Percentiles rank a stretch among this genome's conserved stretches.
Evolutionary conservation across 2,329 filamentous ascomycete species (phyloP).

Genomic region (Dothiorella sarmentorum): DNA sequence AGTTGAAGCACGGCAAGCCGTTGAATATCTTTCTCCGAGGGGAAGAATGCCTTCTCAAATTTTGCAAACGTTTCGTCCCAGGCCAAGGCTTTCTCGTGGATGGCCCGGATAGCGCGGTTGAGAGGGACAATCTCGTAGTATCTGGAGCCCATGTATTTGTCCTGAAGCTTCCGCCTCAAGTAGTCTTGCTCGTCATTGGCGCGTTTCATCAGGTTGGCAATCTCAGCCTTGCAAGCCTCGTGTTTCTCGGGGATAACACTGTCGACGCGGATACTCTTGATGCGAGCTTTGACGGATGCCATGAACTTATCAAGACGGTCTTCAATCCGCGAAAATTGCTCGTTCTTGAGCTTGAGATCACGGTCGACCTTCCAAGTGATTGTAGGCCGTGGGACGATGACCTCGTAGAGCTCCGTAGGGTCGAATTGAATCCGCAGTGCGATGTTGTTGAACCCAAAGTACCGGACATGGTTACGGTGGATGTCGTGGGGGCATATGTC

Average conservation of each 20-base stretch:
- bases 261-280: constrained; percentile 87
- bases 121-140: constrained; percentile 97
- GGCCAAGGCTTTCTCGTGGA: constrained; percentile 87
- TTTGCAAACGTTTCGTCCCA: constrained; percentile 90
- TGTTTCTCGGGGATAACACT: constrained; percentile 84
- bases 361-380: constrained; percentile 98
- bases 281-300: constrained; percentile 74
- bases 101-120: constrained; percentile 81
- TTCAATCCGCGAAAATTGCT: constrained; percentile 77
- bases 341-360: constrained; percentile 88
- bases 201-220: constrained; percentile 73
- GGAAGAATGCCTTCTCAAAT: constrained; percentile 90
- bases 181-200: constrained; percentile 78
- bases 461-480: constrained; percentile 85
- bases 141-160: constrained; percentile 87
- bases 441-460: constrained; percentile 84
- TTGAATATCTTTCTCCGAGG: constrained; percentile 91
- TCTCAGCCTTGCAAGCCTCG: constrained; percentile 75
- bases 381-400: constrained; percentile 82
- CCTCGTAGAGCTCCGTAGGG: constrained; percentile 85
- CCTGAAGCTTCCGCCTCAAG: constrained; percentile 74
- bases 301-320: constrained; percentile 84
- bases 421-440: constrained; percentile 90
- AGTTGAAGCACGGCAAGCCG: constrained; percentile 88
- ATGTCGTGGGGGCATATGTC: constrained; percentile 86